These are phyloP conservation scores for Chrysoporthe cubensis DNA, from an alignment of 2,329 filamentous ascomycete species.

Conservation along the genomic window DNA sequence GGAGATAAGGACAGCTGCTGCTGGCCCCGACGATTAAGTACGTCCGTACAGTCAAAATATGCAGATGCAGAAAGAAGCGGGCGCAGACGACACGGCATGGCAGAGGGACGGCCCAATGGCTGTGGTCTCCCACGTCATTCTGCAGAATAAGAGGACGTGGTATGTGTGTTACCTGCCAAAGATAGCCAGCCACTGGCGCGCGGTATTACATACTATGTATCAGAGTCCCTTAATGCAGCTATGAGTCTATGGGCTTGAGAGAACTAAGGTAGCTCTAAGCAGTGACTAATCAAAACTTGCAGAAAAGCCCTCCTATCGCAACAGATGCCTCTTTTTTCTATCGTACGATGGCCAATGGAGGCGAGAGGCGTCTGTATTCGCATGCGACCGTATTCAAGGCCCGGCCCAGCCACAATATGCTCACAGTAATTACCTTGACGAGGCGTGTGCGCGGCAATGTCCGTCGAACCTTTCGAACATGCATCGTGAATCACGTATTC, in stretches of 20 bases:
- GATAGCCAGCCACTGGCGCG: background rate
- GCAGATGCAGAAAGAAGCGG: background rate
- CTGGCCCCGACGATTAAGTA: background rate
- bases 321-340: background rate
- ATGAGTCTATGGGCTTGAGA: background rate
- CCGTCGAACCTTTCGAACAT: background rate
- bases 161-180: background rate
- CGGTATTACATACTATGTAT: background rate
- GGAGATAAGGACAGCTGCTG: background rate
- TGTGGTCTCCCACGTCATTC: background rate
- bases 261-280: background rate
- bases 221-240: background rate
- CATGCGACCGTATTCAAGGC: background rate
- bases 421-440: background rate
- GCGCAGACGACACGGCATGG: background rate
- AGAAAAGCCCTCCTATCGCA: background rate
- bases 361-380: background rate
- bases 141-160: background rate
- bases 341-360: slow-evolving; percentile 1
- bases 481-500: background rate
- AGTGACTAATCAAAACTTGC: background rate
- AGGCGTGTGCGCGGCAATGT: background rate
- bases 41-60: background rate
- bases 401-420: slow-evolving; percentile 3
- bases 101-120: background rate